Conservation (phyloP, 148 eudicot genomes). For the Diospyros kaki region DNA sequence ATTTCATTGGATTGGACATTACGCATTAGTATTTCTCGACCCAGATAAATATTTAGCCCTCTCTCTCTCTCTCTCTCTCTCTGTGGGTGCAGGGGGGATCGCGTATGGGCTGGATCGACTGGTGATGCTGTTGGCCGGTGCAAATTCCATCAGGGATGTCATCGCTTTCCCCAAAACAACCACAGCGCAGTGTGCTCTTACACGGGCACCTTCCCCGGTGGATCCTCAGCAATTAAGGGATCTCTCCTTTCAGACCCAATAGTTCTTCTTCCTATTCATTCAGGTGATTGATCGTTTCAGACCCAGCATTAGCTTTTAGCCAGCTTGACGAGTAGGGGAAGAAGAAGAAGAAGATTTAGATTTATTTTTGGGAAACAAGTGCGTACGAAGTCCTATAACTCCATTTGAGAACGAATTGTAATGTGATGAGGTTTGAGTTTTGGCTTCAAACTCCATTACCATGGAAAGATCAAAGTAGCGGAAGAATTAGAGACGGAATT, state of each 20-base stretch:
- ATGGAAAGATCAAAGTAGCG: no score
- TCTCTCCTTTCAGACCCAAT: slow-evolving; percentile 30
- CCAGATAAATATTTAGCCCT: neutral
- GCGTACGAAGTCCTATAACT: no score
- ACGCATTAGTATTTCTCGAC: neutral
- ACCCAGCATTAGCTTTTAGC: no score
- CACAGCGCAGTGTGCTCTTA: slow-evolving; percentile 91
- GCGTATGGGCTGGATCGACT: slow-evolving; percentile 91
- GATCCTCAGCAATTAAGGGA: slow-evolving; percentile 79
- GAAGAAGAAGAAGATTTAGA: no score
- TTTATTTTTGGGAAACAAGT: no score
- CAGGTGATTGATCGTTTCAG: no score
- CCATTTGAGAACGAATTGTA: no score
- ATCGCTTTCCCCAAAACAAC: slow-evolving; percentile 94
- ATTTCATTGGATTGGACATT: no score
- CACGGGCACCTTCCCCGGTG: slow-evolving; percentile 82
- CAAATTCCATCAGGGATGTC: slow-evolving; percentile 83
- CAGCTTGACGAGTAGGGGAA: no score
- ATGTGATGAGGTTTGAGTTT: no score
- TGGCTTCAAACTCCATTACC: no score
- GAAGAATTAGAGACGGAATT: no score
- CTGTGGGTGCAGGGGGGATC: slow-evolving; percentile 69
- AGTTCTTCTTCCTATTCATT: neutral
- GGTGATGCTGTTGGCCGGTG: slow-evolving; percentile 83
- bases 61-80: neutral